Evolutionary conservation across 2,329 filamentous ascomycete genomes (phyloP), one percentile per base, ranked within the genome.

Genomic region (Fusarium annulatum): DNA sequence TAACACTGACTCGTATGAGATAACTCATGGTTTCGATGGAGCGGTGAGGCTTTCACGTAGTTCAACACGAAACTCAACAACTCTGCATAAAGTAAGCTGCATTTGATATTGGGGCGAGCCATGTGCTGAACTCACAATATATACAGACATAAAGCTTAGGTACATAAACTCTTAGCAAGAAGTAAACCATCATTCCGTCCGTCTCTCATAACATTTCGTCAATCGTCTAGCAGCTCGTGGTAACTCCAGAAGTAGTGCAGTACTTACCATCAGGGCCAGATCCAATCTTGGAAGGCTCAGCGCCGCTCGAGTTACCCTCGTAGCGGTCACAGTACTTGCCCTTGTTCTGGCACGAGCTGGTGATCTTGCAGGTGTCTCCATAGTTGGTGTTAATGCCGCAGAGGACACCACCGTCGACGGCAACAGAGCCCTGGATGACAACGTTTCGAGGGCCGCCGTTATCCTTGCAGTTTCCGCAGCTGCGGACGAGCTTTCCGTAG

Each of bases 401-500:
- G n/a, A 77, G 61, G 12, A 76, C 64, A 43, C 72, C 75, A 9
- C 75, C 75, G 28, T 75, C 4, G 41, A 73, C 69, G 8, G 75
- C 75, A 39, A 71, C 64, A n/a, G 72, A 72, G 63, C 66, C 61
- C 52, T 71, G 56, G 38, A 77, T 71, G 41, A 77, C 33, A 5
- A 77, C 15, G 39, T 77, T 76, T 46, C 71, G 75, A 16, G 73
- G 73, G 0, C 73, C 69, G 5, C 62, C 64, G 33, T 77, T 77
- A 42, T 55, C 56, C 38, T 66, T 55, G 63, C 75, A 77, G 61
- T 76, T 87, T 36, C 86, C 86, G 75, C 86, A 88, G 67, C 81
- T 84, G 61, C 86, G 84, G 64, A 85, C 85, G 19, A 88, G 78
- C 73, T 88, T 88, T 56, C 86, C 86, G 48, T 77, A 77, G 61